Conservation (phyloP, 495 filamentous ascomycete species). For the Podospora anserina region DNA sequence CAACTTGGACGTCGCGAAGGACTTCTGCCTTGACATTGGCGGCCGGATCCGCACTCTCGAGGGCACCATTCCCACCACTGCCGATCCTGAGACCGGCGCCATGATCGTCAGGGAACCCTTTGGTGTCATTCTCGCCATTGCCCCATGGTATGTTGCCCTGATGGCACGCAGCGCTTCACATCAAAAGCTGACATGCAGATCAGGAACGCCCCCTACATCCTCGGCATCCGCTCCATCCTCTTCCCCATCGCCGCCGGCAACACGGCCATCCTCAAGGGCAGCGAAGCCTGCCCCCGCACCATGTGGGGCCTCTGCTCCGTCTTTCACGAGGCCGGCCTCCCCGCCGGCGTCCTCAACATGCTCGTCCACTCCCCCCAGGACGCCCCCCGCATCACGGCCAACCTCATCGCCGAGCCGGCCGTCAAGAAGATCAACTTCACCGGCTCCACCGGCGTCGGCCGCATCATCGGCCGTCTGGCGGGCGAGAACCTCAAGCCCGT, state of each 20-base stretch:
- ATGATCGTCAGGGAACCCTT: constrained; percentile 78
- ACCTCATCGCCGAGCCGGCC: constrained; percentile 53
- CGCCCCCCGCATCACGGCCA: constrained; percentile 52
- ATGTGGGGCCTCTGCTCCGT: constrained; percentile 69
- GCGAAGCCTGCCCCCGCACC: constrained; percentile 69
- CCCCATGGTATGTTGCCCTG: constrained; percentile 62
- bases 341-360: constrained; percentile 57
- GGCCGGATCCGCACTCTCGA: constrained; percentile 59
- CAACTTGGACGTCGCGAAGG: constrained; percentile 59
- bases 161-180: neutral
- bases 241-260: constrained; percentile 79
- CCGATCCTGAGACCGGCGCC: constrained; percentile 55
- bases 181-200: constrained; percentile 21
- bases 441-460: constrained; percentile 57
- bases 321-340: constrained; percentile 71
- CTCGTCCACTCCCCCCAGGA: constrained; percentile 51
- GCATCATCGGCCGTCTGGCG: constrained; percentile 55
- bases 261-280: constrained; percentile 57
- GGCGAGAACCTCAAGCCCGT: constrained; percentile 66
- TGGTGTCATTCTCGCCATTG: constrained; percentile 77
- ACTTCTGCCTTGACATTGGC: constrained; percentile 67
- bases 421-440: constrained; percentile 69
- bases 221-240: constrained; percentile 63
- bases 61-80: constrained; percentile 58
- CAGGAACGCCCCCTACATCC: constrained; percentile 73